Conservation (phyloP, 2,329 filamentous ascomycete genomes). For the Penicillium corylophilum region DNA sequence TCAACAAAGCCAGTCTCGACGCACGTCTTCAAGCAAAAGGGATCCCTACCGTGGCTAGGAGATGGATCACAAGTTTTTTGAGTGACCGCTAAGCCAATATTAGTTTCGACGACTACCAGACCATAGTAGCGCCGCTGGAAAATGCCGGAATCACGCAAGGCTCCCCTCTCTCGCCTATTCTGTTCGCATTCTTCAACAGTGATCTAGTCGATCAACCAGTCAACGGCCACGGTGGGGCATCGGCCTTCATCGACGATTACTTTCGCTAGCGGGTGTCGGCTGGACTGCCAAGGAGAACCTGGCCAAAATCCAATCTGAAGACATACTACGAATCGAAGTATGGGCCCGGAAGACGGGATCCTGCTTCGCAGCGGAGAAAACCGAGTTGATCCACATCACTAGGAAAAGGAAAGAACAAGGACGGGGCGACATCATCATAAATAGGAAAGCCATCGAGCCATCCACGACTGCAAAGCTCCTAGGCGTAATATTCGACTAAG, state of each 20-base stretch:
- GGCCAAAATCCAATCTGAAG: conserved; percentile 21
- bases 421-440: conserved; percentile 15
- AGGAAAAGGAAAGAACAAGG: conserved; percentile 16
- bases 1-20: conserved; percentile 9
- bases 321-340: conserved; percentile 26
- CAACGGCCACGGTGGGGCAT: conserved; percentile 23
- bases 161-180: conserved; percentile 35
- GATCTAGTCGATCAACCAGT: conserved; percentile 34
- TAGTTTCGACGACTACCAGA: conserved; percentile 15
- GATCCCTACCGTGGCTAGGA: conserved; percentile 1
- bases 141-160: conserved; percentile 21
- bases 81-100: conserved; percentile 14
- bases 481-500: conserved; percentile 27
- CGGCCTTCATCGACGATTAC: conserved; percentile 32
- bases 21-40: conserved; percentile 2
- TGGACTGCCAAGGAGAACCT: conserved; percentile 23
- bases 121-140: not conserved
- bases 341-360: conserved; percentile 28
- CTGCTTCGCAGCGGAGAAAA: conserved; percentile 30
- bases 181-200: conserved; percentile 40
- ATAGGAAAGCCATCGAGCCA: conserved; percentile 17
- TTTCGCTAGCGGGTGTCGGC: conserved; percentile 9
- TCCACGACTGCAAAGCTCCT: conserved; percentile 24
- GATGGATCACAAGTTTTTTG: conserved; percentile 21
- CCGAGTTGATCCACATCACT: conserved; percentile 31